Evolutionary conservation across 768 basidiomycete genomes (phyloP).

Genomic region (Dictyophora rubrovolvata): DNA sequence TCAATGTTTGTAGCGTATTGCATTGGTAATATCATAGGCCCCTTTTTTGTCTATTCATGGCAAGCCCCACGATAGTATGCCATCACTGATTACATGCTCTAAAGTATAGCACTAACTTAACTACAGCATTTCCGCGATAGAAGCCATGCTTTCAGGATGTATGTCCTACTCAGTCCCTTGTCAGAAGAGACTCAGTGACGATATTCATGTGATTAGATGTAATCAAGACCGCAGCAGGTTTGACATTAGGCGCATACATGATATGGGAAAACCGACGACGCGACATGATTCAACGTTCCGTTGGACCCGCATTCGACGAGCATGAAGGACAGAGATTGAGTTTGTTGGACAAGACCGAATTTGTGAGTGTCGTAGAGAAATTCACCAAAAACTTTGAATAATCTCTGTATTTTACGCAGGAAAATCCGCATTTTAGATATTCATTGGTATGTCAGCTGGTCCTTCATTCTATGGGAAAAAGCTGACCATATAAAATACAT

Average conservation of each 20-base stretch:
- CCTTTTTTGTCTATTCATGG: slow-evolving; percentile 1
- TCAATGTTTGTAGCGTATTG: slow-evolving; percentile 6
- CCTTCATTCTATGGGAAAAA: too few species aligned
- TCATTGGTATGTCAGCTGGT: background rate
- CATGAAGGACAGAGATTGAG: slow-evolving; percentile 7
- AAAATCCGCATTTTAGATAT: slow-evolving; percentile 7
- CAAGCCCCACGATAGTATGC: slow-evolving; percentile 6
- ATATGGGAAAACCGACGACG: slow-evolving; percentile 20
- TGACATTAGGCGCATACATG: slow-evolving; percentile 22
- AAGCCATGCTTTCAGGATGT: slow-evolving; percentile 14
- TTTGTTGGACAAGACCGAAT: slow-evolving; percentile 4
- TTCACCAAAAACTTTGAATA: too few species aligned
- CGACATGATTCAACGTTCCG: slow-evolving; percentile 10
- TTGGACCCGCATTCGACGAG: slow-evolving; percentile 1
- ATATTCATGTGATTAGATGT: slow-evolving; percentile 12
- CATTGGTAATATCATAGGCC: slow-evolving; percentile 5
- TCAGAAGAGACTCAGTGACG: slow-evolving; percentile 13
- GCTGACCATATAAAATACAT: too few species aligned
- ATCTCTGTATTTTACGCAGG: background rate
- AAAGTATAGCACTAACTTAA: background rate
- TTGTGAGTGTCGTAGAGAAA: background rate
- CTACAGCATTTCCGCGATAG: slow-evolving; percentile 20
- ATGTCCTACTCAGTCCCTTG: slow-evolving; percentile 10
- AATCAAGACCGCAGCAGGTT: slow-evolving; percentile 5
- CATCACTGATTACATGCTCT: background rate